Evolutionary conservation across 2,329 filamentous ascomycete genomes (phyloP), one percentile per base, ranked within the genome.

Genomic region (Phialemoniopsis sp.): DNA sequence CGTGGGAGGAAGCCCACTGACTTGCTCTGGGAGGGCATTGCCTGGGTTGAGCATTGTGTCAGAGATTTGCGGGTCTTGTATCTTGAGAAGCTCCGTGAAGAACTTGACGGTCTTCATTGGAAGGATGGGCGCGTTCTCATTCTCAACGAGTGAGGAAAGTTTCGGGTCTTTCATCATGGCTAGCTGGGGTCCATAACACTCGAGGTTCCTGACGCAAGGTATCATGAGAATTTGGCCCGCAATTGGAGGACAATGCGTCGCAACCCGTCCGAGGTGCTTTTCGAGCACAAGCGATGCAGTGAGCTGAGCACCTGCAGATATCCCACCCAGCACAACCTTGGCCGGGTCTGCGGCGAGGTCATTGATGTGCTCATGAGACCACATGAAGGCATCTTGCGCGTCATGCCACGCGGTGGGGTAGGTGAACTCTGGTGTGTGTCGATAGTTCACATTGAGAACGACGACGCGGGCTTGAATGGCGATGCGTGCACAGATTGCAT

Each of bases 371-470:
- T 57, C 54, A 36, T 77, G 68, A 0, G 76, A 51, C 78, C 76
- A 82, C 14, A 65, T 57, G 26, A 78, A 72, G 0, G 69, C 66
- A 34, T 80, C 78, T 41, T 76, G 67, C 0, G 63, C 54, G 34
- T 82, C 78, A 32, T 72, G 44, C 68, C 69, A 78, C 0, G 68
- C 64, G 0, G 64, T 70, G 0, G 78, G 78, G 41, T 72, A 80
- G 0, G 42, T 47, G 44, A 67, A 57, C 37, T 80, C 70, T 0
- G 77, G 77, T 0, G 76, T 76, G 47, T 81, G 76, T 0, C 78
- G 69, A 50, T 81, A 81, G 46, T 78, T 76, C 12, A 80, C 59
- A 32, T 77, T 75, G 2, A 80, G 47, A 0, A 80, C 73, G 0
- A 72, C 55, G 3, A 70, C 60, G 2, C 57, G 53, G 0, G 62